These are phyloP conservation scores for Auricularia sp. DNA, from an alignment of 768 basidiomycete species.

Conservation along the genomic window DNA sequence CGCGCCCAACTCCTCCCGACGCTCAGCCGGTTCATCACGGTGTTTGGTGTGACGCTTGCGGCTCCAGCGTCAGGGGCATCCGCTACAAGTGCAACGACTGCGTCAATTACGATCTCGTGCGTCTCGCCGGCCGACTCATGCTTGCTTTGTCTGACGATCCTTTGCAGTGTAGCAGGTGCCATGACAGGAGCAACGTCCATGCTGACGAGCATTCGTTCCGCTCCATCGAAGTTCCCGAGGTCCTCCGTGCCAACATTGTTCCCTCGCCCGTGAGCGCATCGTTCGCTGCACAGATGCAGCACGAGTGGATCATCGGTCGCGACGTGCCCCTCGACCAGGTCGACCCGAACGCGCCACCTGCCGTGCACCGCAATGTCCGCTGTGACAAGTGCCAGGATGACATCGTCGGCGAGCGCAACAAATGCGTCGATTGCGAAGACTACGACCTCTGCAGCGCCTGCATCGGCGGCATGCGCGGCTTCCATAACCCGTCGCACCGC, in stretches of 20 bases:
- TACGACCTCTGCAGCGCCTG: slow-evolving; percentile 64
- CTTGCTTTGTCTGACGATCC: background rate
- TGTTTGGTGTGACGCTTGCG: slow-evolving; percentile 21
- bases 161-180: slow-evolving; percentile 9
- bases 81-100: slow-evolving; percentile 19
- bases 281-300: background rate
- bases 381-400: slow-evolving; percentile 55
- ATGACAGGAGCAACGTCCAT: slow-evolving; percentile 4
- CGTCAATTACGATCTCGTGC: slow-evolving; percentile 15
- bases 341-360: slow-evolving; percentile 10
- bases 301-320: slow-evolving; percentile 5
- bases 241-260: background rate
- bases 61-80: slow-evolving; percentile 14
- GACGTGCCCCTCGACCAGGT: background rate
- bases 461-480: slow-evolving; percentile 34
- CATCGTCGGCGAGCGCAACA: slow-evolving; percentile 61
- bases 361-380: slow-evolving; percentile 44
- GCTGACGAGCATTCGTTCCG: background rate
- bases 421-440: slow-evolving; percentile 73
- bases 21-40: slow-evolving; percentile 8
- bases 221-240: background rate
- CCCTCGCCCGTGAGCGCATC: background rate
- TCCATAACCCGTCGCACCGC: slow-evolving; percentile 53
- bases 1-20: slow-evolving; percentile 4
- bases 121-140: background rate